phyloP scores from a whole-genome alignment of 116 monocot genomes.

The Zostera marina region DNA sequence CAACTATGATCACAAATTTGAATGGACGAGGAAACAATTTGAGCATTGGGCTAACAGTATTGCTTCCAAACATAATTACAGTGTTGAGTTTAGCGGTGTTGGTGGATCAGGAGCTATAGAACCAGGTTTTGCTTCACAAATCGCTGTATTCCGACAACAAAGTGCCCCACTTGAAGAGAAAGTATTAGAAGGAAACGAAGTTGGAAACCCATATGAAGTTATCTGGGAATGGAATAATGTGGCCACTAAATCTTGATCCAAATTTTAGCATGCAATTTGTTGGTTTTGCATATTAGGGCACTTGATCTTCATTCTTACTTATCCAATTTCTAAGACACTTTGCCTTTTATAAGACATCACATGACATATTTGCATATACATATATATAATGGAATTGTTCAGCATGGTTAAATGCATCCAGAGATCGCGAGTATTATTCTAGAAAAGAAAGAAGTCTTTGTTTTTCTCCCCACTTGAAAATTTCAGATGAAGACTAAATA shows the following conservation, averaged over 20 bases:
- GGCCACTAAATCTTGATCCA: neutral
- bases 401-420: too few species aligned
- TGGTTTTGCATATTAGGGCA: too few species aligned
- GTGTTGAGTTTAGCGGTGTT: slow-evolving; percentile 77
- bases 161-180: slow-evolving; percentile 6
- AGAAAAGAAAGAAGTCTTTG: too few species aligned
- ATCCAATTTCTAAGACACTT: too few species aligned
- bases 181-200: neutral
- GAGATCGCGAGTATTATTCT: too few species aligned
- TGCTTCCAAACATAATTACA: slow-evolving; percentile 40
- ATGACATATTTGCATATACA: too few species aligned
- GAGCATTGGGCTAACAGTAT: slow-evolving; percentile 67
- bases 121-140: slow-evolving; percentile 94
- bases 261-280: too few species aligned
- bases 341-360: too few species aligned
- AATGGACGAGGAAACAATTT: slow-evolving; percentile 91
- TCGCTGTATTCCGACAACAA: slow-evolving; percentile 56
- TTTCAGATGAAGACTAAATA: too few species aligned
- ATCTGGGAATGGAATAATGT: slow-evolving; percentile 58
- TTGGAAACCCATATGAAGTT: slow-evolving; percentile 34
- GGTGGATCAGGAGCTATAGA: slow-evolving; percentile 65
- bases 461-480: too few species aligned
- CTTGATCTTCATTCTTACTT: too few species aligned
- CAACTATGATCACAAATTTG: slow-evolving; percentile 92
- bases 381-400: too few species aligned